phyloP scores from a whole-genome alignment of 345 rosid species.

The Trapa incisa region DNA sequence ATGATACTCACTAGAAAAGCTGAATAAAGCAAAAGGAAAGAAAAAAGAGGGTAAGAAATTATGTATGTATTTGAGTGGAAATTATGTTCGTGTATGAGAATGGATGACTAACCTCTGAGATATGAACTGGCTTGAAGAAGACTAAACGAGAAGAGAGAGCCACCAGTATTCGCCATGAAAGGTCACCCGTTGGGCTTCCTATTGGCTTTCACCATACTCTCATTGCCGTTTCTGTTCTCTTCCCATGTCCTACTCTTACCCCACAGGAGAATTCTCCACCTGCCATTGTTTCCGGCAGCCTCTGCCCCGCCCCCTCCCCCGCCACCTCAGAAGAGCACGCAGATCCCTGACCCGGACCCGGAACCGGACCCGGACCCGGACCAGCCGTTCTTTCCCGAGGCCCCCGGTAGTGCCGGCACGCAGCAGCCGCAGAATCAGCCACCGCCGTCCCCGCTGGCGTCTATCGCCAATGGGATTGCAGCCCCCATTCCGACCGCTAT shows the following conservation, averaged over 20 bases:
- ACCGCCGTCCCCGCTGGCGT: slow-evolving; percentile 16
- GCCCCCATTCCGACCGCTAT: slow-evolving; percentile 53
- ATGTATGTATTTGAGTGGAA: too few species aligned
- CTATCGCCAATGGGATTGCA: slow-evolving; percentile 34
- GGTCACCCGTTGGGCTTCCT: slow-evolving; percentile 15
- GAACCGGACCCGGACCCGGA: slow-evolving; percentile 62
- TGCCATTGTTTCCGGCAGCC: slow-evolving; percentile 62
- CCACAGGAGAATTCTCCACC: slow-evolving; percentile 67
- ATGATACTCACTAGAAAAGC: too few species aligned
- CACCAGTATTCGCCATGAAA: slow-evolving; percentile 50
- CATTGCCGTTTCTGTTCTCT: neutral
- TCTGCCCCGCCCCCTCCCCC: slow-evolving; percentile 28
- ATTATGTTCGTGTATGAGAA: neutral
- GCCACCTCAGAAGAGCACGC: slow-evolving; percentile 29
- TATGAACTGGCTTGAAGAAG: slow-evolving; percentile 26
- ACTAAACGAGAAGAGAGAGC: neutral
- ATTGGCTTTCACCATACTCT: neutral
- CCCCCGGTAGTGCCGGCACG: slow-evolving; percentile 31
- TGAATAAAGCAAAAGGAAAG: too few species aligned
- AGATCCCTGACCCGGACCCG: slow-evolving; percentile 50
- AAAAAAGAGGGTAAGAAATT: too few species aligned
- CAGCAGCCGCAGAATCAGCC: slow-evolving; percentile 39
- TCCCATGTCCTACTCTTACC: neutral
- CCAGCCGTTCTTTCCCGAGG: slow-evolving; percentile 90
- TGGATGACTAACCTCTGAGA: slow-evolving; percentile 7